Base-by-base conservation (phyloP, 1,139 yeast genomes). In the Yamadazyma kanchanaburiensis region DNA sequence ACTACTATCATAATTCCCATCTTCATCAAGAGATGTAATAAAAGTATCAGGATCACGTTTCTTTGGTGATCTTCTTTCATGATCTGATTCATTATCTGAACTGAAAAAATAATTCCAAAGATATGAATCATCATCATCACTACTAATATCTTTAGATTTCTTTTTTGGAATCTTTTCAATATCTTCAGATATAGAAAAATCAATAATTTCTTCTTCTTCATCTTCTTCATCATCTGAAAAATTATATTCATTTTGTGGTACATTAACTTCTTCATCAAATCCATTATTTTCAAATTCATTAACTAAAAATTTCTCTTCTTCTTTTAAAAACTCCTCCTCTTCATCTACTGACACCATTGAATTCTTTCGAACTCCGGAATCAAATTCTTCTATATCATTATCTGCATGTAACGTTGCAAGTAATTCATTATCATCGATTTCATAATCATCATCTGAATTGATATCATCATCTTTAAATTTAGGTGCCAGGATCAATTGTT, bases 381-480 rank as follows among this genome's bases (percentile, higher is more conserved):
- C 43, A 33, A 70, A 59, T 39, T 74, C 80, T 24, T 71, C 71
- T 21, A 69, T 57, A 40, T 77, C 83, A 40, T 75, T 74, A 45
- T 80, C 85, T 14, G 79, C 83, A 42, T 79, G 83, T 30, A 78
- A 60, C 1, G 87, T 79, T 25, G 81, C 81, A 33, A 81, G 67
- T 36, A 81, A 65, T 39, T 79, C 84, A 43, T 80, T 81, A 45
- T 80, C 83, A 49, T 81, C 88, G 38, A 81, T 76, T 46, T 80
- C 86, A 48, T 79, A 74, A 46, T 75, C 81, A 8, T 74, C 85
- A 37, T 80, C 88, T 0, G 87, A 77, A 41, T 73, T 67, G 19
- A 73, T 48, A 28, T 74, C 80, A 21, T 68, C 73, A 12, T 72
- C 78, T 29, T 64, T 63, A 36, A 74, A 58, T 38, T 66, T 69